Base-by-base conservation (phyloP, 192 early-diverging fungal species). In the Backusella morwellensis region DNA sequence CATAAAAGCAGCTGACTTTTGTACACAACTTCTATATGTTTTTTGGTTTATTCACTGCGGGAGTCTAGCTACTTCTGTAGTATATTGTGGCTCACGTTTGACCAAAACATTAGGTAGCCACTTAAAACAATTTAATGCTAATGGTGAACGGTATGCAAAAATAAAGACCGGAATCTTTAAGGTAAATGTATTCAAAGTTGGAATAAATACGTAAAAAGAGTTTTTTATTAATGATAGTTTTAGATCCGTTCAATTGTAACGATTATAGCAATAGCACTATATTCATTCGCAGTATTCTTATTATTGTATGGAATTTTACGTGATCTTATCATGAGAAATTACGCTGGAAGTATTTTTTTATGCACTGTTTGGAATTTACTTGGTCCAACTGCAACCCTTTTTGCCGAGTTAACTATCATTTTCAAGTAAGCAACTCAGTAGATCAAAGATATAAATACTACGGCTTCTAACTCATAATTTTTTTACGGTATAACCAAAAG, bases 301-400 rank as follows among this genome's bases (percentile, higher is more conserved):
- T 36, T 80, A 12, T 71, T 80, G 1, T 80, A 80, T 80, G 79
- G 79, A 76, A 68, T 76, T 36, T 47, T 80, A 29, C 79, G 79
- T n/a, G 29, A 73, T 42, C 7, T 44, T 12, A 76, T 76, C 35
- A 80, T 76, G 32, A 68, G 35, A n/a, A 80, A 66, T 11, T 35
- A 41, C 5, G 35, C 54, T 1, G 79, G 79, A 11, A 75, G 52
- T 15, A 29, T 72, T 29, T 4, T 76, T 23, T 36, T 80, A 15
- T 52, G 69, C 35, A 70, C 40, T 1, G 72, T 80, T 11, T 80
- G 79, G 79, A 73, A 54, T 38, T 73, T 47, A 32, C 47, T 80
- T 6, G 79, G 75, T 9, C 38, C 70, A 17, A 34, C 70, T 36
- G 68, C 71, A 40, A 76, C 75, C 1, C 44, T 80, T 1, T 66